Conservation (phyloP, 352 stramenopile genomes). For the Phytopythium kandeliae region DNA sequence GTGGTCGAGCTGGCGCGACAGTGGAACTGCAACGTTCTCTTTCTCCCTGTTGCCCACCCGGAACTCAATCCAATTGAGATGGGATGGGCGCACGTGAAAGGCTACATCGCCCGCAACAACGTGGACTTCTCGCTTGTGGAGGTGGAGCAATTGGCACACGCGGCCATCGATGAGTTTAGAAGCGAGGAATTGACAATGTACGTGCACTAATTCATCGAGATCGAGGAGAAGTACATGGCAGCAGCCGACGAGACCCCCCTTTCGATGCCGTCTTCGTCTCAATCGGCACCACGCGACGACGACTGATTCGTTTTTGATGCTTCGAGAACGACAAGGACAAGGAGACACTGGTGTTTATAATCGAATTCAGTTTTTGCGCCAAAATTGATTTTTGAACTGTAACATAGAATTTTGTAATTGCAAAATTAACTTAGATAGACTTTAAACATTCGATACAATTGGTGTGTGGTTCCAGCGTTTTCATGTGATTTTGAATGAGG, state of each 20-base stretch:
- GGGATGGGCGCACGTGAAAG: constrained; percentile 11
- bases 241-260: neutral
- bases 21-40: constrained; percentile 9
- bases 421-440: too few species aligned
- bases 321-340: too few species aligned
- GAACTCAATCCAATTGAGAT: constrained; percentile 19
- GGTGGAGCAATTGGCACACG: constrained; percentile 10
- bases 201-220: constrained; percentile 11
- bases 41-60: constrained; percentile 10
- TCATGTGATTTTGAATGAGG: too few species aligned
- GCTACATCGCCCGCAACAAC: constrained; percentile 12
- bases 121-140: constrained; percentile 11
- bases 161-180: constrained; percentile 8
- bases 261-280: too few species aligned
- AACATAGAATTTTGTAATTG: too few species aligned
- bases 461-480: too few species aligned
- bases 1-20: neutral
- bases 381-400: too few species aligned
- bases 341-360: too few species aligned
- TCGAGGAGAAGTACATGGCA: constrained; percentile 10
- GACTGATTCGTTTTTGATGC: too few species aligned
- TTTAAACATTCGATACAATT: too few species aligned
- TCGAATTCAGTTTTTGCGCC: too few species aligned
- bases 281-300: too few species aligned
- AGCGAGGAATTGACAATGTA: constrained; percentile 7